phyloP scores from a whole-genome alignment of 495 filamentous ascomycete genomes.

The Xylaria longipes region DNA sequence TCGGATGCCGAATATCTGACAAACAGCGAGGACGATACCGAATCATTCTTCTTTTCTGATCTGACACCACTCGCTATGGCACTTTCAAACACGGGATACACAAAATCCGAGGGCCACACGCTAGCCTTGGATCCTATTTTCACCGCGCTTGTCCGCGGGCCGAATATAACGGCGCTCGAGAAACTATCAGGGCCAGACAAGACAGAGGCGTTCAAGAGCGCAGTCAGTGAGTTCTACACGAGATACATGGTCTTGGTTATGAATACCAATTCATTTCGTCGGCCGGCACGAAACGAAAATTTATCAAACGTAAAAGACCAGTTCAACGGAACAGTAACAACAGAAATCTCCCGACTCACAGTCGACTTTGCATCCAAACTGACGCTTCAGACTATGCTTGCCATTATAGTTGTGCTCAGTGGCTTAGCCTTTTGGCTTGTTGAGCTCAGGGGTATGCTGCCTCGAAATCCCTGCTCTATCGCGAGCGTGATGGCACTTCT shows the following conservation, averaged over 20 bases:
- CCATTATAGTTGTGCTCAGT: neutral
- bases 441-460: slow-evolving; percentile 35
- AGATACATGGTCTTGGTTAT: neutral
- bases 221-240: neutral
- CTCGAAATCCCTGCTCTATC: slow-evolving; percentile 40
- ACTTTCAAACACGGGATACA: too few species aligned
- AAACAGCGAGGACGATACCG: neutral
- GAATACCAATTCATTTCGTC: too few species aligned
- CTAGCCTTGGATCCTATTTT: neutral
- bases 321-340: neutral
- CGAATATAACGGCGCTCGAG: neutral
- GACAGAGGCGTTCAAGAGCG: neutral
- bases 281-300: too few species aligned
- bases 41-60: too few species aligned
- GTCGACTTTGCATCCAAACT: slow-evolving; percentile 20
- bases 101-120: neutral
- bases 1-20: neutral
- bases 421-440: slow-evolving; percentile 30
- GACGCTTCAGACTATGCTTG: neutral
- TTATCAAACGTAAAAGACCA: too few species aligned
- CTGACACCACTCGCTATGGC: too few species aligned
- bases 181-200: neutral
- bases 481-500: slow-evolving; percentile 40
- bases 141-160: neutral
- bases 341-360: neutral